Evolutionary conservation across 257 asterid species (phyloP).

Genomic region (Nicotiana otophora): DNA sequence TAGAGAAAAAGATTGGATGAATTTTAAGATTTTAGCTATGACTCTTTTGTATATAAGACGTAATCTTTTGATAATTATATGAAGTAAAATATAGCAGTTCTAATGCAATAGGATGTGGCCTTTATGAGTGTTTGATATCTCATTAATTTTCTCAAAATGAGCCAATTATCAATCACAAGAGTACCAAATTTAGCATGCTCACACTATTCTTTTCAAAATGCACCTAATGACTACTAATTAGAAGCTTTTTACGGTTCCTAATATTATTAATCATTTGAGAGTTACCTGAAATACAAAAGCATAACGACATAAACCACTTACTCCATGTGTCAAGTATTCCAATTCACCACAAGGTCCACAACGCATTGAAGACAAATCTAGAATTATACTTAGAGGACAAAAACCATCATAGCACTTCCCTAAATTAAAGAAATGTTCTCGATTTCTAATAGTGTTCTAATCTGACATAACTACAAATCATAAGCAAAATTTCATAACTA

Average conservation of each 20-base stretch:
- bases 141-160: background rate
- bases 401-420: background rate
- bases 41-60: background rate
- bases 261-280: background rate
- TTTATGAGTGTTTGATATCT: background rate
- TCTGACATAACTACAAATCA: constrained; percentile 13
- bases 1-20: background rate
- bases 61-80: background rate
- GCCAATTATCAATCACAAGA: background rate
- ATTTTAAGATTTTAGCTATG: background rate
- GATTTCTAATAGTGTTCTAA: background rate
- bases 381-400: background rate
- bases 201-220: background rate
- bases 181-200: background rate
- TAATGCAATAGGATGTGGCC: background rate
- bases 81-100: background rate
- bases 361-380: background rate
- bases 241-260: background rate
- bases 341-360: background rate
- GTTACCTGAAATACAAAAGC: background rate
- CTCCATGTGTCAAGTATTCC: background rate
- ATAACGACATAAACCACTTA: background rate
- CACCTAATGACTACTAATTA: background rate
- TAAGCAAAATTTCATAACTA: background rate
- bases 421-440: background rate